Evolutionary conservation across 257 asterid genomes (phyloP), one percentile per base, ranked within the genome.

Genomic region (Vinca minor): DNA sequence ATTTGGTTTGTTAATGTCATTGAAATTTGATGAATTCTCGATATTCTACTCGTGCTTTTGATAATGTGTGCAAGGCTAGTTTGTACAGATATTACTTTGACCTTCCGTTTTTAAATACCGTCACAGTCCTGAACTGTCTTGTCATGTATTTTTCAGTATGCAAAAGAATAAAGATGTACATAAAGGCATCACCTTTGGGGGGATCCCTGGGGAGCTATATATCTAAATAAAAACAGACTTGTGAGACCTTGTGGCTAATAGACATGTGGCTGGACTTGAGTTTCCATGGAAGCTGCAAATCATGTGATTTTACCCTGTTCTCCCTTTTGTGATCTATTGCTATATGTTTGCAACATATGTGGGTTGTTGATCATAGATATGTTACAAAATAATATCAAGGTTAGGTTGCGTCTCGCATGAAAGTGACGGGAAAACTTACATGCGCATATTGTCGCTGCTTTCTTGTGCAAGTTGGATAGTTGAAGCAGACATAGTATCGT

Each of bases 1-100:
- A 71, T 50, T 45, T 58, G 65, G 63, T 73, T 36, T 47, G 38
- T 29, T 7, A 44, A 67, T 68, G 62, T 8, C 34, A 48, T 41
- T 59, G 70, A 46, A 49, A 35, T 39, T 56, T 56, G 62, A 56
- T 56, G 62, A 56, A 29, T 56, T 56, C 26, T 31, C 31, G 62
- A 23, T 31, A 56, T 31, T 41, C 8, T 31, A 55, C 61, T 55
- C 2, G 5, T 56, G 60, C 41, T 29, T 29, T n/a, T 21, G 15
- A 7, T 5, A 54, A 55, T 55, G 18, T 29, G 60, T 3, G 0
- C 14, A 3, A 29, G 28, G 38, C 15, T 6, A 15, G 25, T 29
- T 15, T 17, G n/a, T 55, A 39, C 9, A 55, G 41, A 55, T 17
- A n/a, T 4, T 55, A 18, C 60, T 29, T 29, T 29, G 20, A 7